Percentiles rank a stretch among this genome's conserved stretches.
phyloP scores from a whole-genome alignment of 140 eudicot genomes.

The Anethum foeniculum region DNA sequence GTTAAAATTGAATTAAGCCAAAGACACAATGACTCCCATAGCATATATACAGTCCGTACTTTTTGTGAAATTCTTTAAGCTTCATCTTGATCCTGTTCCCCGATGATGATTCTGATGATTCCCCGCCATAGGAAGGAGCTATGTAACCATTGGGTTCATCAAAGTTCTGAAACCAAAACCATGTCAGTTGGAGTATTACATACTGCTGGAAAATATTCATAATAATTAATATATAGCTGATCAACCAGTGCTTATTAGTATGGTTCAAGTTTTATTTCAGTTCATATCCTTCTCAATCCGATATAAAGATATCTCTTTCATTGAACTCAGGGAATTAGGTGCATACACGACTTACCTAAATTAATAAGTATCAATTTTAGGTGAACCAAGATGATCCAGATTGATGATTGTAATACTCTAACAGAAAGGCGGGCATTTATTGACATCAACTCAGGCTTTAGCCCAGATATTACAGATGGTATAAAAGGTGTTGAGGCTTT shows the following conservation, averaged over 20 bases:
- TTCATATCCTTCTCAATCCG: not conserved
- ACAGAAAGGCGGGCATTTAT: not conserved
- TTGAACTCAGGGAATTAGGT: not conserved
- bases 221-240: not conserved
- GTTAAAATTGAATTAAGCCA: conserved; percentile 4
- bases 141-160: conserved; percentile 59
- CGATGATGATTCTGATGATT: conserved; percentile 68
- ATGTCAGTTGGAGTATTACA: not conserved
- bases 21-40: conserved; percentile 1
- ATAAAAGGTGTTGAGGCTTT: not conserved
- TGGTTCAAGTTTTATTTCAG: not conserved
- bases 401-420: not conserved
- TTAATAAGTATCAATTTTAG: not conserved
- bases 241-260: not conserved
- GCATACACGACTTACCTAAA: not conserved
- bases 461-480: not conserved
- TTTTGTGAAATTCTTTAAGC: conserved; percentile 81
- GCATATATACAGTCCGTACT: conserved; percentile 28
- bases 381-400: not conserved
- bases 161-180: conserved; percentile 41
- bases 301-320: not conserved
- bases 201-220: not conserved
- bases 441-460: not conserved
- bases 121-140: conserved; percentile 64
- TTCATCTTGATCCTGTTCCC: conserved; percentile 86